Base-by-base conservation (phyloP, 1,284 basidiomycete species). In the Psilocybe mexicana region DNA sequence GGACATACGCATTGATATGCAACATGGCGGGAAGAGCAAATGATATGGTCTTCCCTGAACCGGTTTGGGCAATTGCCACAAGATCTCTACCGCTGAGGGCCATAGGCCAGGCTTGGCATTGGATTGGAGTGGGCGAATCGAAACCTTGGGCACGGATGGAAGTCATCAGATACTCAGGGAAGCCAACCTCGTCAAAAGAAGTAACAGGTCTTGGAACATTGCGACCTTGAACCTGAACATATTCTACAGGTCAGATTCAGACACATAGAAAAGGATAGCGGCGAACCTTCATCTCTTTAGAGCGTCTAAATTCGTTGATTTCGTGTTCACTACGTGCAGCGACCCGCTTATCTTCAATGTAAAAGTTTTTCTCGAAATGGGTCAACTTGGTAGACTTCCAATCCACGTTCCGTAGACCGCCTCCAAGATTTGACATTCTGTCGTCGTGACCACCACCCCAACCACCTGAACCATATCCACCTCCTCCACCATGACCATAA, bases 31-130 rank as follows among this genome's bases (percentile, higher is more conserved):
- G 96, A 49, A 99, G 87, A 57, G 97, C 96, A 72, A 99, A 99
- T 14, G 96, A 90, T 63, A 99, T 98, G 28, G 96, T 99, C 80
- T 99, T 97, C 61, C 95, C 95, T 70, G 92, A 95, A 65, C 95
- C 95, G 24, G 95, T 98, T 74, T 96, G 94, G 49, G 96, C 95
- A 69, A 99, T 95, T 59, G 97, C 96, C 58, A 98, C 94, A 43
- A 98, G 84, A 76, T 98, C 96, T 63, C 94, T 86, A 65, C 96
- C 96, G 63, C 84, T 94, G 14, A 98, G 79, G 10, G 95, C 95
- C 93, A 98, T 97, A 1, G 96, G 96, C 96, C 96, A 98, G 10
- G 96, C 93, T 74, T 99, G 96, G 70, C 95, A 96, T 75, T 99
- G 96, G 70, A 99, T 98, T 54, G 97, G 87, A 2, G 95, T 95